These are phyloP conservation scores for Fonsecaea pugnacius DNA, from an alignment of 2,329 filamentous ascomycete genomes.

Conservation along the genomic window DNA sequence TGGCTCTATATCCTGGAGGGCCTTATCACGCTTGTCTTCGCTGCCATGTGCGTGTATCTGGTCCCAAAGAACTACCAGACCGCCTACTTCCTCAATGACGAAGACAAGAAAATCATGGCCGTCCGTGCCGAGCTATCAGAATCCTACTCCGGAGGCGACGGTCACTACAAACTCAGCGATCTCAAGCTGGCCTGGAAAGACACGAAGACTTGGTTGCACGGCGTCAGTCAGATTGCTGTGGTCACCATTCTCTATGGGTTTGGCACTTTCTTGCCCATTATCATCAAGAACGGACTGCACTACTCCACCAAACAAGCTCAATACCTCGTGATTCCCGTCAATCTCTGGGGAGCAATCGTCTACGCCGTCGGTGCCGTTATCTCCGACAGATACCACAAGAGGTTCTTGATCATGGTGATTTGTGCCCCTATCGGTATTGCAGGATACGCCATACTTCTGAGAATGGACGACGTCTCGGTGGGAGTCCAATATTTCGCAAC, in stretches of 20 bases:
- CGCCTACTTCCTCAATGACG: slow-evolving; percentile 40
- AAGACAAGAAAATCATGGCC: slow-evolving; percentile 43
- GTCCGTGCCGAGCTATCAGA: slow-evolving; percentile 42
- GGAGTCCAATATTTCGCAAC: slow-evolving; percentile 41
- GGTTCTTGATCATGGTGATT: slow-evolving; percentile 45
- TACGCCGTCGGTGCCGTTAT: slow-evolving; percentile 40
- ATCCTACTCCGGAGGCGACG: slow-evolving; percentile 35
- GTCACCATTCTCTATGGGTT: slow-evolving; percentile 47
- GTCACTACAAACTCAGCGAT: slow-evolving; percentile 40
- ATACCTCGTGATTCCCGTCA: slow-evolving; percentile 45
- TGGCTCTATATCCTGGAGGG: slow-evolving; percentile 42
- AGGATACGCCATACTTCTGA: slow-evolving; percentile 44
- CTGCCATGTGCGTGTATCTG: slow-evolving; percentile 37
- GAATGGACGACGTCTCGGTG: slow-evolving; percentile 34
- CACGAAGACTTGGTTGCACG: slow-evolving; percentile 42
- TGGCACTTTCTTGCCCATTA: slow-evolving; percentile 62
- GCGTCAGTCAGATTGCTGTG: slow-evolving; percentile 43
- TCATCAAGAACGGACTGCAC: slow-evolving; percentile 56
- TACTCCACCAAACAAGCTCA: slow-evolving; percentile 53
- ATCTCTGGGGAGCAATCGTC: slow-evolving; percentile 41
- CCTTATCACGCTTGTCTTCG: slow-evolving; percentile 40
- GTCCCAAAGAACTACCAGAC: slow-evolving; percentile 42
- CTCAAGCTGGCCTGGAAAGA: slow-evolving; percentile 41
- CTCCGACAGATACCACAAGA: slow-evolving; percentile 41
- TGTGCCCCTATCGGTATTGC: slow-evolving; percentile 42